Percentiles rank a stretch among this genome's conserved stretches.
phyloP scores from a whole-genome alignment of 2,329 filamentous ascomycete species.

The Penicillium sp. region DNA sequence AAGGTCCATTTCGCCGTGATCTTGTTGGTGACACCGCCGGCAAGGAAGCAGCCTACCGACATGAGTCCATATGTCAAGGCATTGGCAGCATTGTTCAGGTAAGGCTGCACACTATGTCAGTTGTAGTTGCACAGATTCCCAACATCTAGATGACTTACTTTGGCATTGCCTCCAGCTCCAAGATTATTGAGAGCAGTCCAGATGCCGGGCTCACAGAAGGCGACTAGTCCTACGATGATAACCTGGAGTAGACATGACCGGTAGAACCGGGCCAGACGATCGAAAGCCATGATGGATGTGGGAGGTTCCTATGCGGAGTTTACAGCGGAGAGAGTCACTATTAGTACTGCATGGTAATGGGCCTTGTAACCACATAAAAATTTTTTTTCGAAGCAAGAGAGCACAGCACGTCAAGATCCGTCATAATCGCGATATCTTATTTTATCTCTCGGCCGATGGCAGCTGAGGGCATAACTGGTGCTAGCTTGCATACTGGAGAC shows the following conservation, averaged over 20 bases:
- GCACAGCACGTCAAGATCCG: slow-evolving; percentile 14
- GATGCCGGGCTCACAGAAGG: slow-evolving; percentile 45
- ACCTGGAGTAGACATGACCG: slow-evolving; percentile 47
- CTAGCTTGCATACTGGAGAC: not conserved
- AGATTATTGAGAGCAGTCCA: slow-evolving; percentile 48
- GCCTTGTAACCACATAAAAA: not conserved
- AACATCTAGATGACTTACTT: slow-evolving; percentile 1
- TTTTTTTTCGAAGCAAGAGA: not conserved
- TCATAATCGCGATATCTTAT: slow-evolving; percentile 12
- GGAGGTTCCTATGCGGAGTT: not conserved
- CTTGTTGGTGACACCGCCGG: slow-evolving; percentile 45
- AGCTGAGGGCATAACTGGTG: not conserved
- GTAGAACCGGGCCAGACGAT: slow-evolving; percentile 25
- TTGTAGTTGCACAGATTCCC: not conserved
- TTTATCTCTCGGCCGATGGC: not conserved
- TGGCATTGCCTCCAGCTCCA: slow-evolving; percentile 41
- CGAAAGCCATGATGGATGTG: slow-evolving; percentile 3
- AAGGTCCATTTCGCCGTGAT: slow-evolving; percentile 43
- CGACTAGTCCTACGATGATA: slow-evolving; percentile 39
- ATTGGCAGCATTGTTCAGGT: slow-evolving; percentile 51
- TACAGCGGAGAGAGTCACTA: not conserved
- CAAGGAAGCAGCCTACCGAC: slow-evolving; percentile 46
- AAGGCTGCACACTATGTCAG: slow-evolving; percentile 38
- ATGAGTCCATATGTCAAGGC: slow-evolving; percentile 49
- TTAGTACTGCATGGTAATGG: not conserved